These are phyloP conservation scores for Brassica rapa DNA, from an alignment of 345 rosid species.

Conservation along the genomic window DNA sequence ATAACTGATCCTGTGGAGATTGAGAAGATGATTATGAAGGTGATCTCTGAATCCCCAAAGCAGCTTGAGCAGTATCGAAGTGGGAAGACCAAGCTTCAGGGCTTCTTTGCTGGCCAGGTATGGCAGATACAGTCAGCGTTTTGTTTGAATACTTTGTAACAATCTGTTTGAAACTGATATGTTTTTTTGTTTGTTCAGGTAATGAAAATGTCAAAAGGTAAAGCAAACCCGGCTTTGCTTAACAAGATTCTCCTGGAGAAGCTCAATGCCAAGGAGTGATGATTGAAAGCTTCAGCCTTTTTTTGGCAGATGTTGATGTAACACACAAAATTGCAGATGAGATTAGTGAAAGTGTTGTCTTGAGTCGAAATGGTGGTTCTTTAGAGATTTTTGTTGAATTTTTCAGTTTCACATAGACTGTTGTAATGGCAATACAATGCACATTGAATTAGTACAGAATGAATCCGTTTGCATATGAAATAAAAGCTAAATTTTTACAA, in stretches of 20 bases:
- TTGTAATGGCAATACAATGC: neutral
- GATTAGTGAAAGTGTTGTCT: neutral
- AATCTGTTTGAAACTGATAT: constrained; percentile 8
- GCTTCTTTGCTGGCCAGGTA: constrained; percentile 95
- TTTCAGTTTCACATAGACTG: neutral
- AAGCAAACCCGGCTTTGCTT: constrained; percentile 85
- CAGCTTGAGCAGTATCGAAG: constrained; percentile 84
- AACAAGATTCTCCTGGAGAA: constrained; percentile 83
- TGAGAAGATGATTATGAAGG: constrained; percentile 75
- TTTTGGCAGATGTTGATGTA: neutral
- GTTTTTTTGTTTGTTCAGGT: constrained; percentile 50
- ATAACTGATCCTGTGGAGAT: constrained; percentile 80
- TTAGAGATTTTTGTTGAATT: neutral
- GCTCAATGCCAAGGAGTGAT: constrained; percentile 60
- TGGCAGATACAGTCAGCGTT: neutral
- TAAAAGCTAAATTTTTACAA: neutral
- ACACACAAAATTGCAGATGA: constrained; percentile 1
- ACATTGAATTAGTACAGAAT: neutral
- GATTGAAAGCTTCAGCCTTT: constrained; percentile 30
- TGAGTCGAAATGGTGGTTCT: neutral
- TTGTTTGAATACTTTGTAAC: neutral
- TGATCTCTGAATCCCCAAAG: constrained; percentile 75
- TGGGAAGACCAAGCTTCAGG: constrained; percentile 88
- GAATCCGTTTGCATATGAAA: neutral
- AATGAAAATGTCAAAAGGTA: constrained; percentile 91